phyloP scores from a whole-genome alignment of 176 grass and related monocot genomes.

The Dendrocalamus sinicus region DNA sequence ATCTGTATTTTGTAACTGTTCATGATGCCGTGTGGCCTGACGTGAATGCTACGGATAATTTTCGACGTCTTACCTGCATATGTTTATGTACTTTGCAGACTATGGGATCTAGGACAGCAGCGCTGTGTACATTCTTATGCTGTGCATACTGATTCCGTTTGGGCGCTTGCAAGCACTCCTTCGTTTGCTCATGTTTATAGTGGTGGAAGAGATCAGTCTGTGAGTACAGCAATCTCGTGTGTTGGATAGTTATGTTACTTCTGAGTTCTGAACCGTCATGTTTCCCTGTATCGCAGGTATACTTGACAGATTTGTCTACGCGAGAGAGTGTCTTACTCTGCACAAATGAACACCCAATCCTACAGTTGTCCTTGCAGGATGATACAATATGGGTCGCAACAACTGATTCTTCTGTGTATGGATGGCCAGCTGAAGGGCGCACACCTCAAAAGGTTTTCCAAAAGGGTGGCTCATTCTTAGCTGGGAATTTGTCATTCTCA shows the following conservation, averaged over 20 bases:
- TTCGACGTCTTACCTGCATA: slow-evolving; percentile 9
- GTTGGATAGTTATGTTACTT: slow-evolving; percentile 29
- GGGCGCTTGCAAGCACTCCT: slow-evolving; percentile 84
- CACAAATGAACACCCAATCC: slow-evolving; percentile 76
- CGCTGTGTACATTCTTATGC: slow-evolving; percentile 98
- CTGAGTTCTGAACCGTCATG: slow-evolving; percentile 35
- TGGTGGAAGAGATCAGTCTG: slow-evolving; percentile 95
- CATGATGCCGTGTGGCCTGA: background rate
- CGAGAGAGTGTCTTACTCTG: slow-evolving; percentile 93
- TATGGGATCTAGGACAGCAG: slow-evolving; percentile 99
- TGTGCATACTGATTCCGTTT: slow-evolving; percentile 96
- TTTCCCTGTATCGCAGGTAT: slow-evolving; percentile 64
- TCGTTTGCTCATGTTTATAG: slow-evolving; percentile 96
- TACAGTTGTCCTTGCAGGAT: slow-evolving; percentile 92
- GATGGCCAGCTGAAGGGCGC: slow-evolving; percentile 79
- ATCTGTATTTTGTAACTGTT: background rate
- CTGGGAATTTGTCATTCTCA: slow-evolving; percentile 96
- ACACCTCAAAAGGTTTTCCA: slow-evolving; percentile 75
- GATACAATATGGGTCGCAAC: slow-evolving; percentile 91
- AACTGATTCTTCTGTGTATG: slow-evolving; percentile 80
- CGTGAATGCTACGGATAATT: background rate
- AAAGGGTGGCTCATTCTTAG: slow-evolving; percentile 95
- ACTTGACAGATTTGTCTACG: slow-evolving; percentile 82
- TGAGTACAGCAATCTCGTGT: slow-evolving; percentile 54
- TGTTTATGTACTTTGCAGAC: slow-evolving; percentile 56